These are phyloP conservation scores for Microstroma glucosiphilum DNA, from an alignment of 1,284 basidiomycete species.

Conservation along the genomic window DNA sequence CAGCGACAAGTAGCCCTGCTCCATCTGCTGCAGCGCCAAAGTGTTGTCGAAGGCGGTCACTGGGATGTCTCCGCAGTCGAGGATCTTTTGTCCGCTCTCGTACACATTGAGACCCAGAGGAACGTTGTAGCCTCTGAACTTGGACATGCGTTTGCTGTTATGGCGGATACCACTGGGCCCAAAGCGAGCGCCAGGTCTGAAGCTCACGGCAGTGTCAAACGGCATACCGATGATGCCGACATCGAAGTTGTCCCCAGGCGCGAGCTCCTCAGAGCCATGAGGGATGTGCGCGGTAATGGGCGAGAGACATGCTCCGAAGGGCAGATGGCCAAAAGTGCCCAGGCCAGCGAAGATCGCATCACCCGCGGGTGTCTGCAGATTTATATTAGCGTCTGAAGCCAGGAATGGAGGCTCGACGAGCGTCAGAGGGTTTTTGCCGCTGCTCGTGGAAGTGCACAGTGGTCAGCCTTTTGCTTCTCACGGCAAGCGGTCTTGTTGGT, in stretches of 20 bases:
- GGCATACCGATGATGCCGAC: conserved; percentile 73
- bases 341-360: too few relatives aligned
- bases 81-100: conserved; percentile 54
- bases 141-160: conserved; percentile 63
- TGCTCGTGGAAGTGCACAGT: too few relatives aligned
- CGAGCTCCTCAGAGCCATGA: too few relatives aligned
- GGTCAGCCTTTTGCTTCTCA: too few relatives aligned
- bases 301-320: too few relatives aligned
- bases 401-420: too few relatives aligned
- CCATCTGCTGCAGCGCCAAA: conserved; percentile 32
- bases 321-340: too few relatives aligned
- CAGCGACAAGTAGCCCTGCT: conserved; percentile 15
- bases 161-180: conserved; percentile 72
- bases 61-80: conserved; percentile 77
- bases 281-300: too few relatives aligned
- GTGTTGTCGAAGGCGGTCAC: conserved; percentile 54
- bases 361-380: too few relatives aligned
- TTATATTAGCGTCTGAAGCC: too few relatives aligned
- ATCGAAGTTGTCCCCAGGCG: conserved; percentile 52
- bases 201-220: conserved; percentile 68
- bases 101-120: conserved; percentile 66
- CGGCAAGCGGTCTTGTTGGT: too few relatives aligned
- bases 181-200: conserved; percentile 70
- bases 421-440: too few relatives aligned
- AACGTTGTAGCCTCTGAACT: conserved; percentile 58